Evolutionary conservation across 1,284 basidiomycete genomes (phyloP), one percentile per base, ranked within the genome.

Genomic region (Amylostereum chailletii): DNA sequence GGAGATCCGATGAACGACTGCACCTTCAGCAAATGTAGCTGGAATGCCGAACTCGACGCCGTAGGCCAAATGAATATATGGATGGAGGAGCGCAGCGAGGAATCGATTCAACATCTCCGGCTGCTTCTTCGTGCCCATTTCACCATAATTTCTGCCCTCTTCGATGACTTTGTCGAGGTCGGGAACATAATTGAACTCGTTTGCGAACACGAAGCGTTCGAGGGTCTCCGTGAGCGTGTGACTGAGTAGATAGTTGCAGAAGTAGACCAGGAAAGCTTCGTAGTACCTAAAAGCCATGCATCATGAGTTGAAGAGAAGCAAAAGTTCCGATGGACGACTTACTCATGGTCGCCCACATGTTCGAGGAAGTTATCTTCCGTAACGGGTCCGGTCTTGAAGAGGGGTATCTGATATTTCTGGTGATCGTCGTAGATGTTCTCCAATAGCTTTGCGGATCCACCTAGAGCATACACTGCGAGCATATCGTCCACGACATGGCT

Each of bases 1-100:
- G 36, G 7, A 8, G 36, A 8, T 19, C 19, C 19, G 19, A 19
- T 19, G 19, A 19, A 19, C 19, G 19, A 19, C 19, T 61, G 5
- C 46, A 79, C 83, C 82, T 72, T 86, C 82, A 3, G 77, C 76
- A 10, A 81, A 62, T 58, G 83, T 74, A 3, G 83, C 84, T 2
- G 71, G 71, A 10, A 85, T 58, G 4, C 72, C 71, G 55, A 86
- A 83, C 58, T 86, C 84, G 3, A 72, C 61, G 2, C 81, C 84
- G 59, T 81, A 82, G 1, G 80, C 83, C 0, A 68, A 56, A 52
- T 85, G 81, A 34, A 87, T 85, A 52, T 84, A 59, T 0, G 83
- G 81, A 52, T 87, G 85, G 0, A 86, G 41, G 9, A 85, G 62
- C 7, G 77, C 79, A 5, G 73, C 71, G 6, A 84, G 54, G 56